These are phyloP conservation scores for Eragrostis nindensis DNA, from an alignment of 176 grass and related monocot species.

Conservation along the genomic window DNA sequence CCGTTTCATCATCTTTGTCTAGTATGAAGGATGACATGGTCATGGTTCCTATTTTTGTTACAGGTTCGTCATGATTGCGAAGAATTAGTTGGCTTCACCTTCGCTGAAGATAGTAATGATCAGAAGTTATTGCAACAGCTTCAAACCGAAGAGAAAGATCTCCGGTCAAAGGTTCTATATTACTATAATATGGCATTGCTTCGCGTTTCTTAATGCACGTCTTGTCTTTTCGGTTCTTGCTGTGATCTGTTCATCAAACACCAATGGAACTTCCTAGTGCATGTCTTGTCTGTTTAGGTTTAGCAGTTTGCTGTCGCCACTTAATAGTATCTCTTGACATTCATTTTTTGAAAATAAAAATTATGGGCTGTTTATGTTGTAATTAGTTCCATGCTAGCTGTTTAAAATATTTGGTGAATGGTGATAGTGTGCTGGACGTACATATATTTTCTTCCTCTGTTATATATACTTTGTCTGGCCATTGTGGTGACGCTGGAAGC, in stretches of 20 bases:
- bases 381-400: background rate
- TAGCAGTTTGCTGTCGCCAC: background rate
- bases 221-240: background rate
- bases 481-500: slow-evolving; percentile 1
- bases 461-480: background rate
- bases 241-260: background rate
- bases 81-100: slow-evolving; percentile 58
- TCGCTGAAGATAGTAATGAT: slow-evolving; percentile 44
- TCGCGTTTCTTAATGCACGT: background rate
- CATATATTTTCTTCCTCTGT: background rate
- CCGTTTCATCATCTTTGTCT: too few species aligned
- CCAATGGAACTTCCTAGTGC: background rate
- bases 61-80: slow-evolving; percentile 83
- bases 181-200: background rate
- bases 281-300: background rate
- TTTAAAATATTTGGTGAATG: background rate
- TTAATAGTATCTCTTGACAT: background rate
- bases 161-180: slow-evolving; percentile 61
- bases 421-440: background rate
- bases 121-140: slow-evolving; percentile 65
- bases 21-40: too few species aligned
- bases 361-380: background rate
- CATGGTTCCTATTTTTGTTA: slow-evolving; percentile 4
- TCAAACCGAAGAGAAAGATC: slow-evolving; percentile 56
- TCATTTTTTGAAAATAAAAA: background rate